phyloP scores from a whole-genome alignment of 108 stramenopile genomes.

The Cyclotella distinguenda region DNA sequence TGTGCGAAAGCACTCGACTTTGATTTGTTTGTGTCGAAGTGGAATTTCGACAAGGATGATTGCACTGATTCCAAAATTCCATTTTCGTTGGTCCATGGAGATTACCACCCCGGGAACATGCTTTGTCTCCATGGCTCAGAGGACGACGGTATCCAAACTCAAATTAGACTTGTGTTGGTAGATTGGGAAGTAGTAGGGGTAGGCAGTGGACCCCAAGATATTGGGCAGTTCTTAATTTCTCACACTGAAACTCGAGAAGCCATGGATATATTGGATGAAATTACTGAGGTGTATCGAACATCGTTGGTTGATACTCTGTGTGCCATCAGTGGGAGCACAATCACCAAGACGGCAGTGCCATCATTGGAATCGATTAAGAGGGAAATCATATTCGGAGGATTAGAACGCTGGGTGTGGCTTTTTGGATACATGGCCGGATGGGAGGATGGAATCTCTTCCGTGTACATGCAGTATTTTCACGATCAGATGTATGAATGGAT shows the following conservation, averaged over 20 bases:
- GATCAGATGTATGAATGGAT: constrained; percentile 51
- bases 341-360: constrained; percentile 24
- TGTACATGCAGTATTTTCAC: constrained; percentile 68
- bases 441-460: constrained; percentile 10
- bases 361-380: constrained; percentile 53
- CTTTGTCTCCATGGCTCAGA: constrained; percentile 19
- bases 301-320: constrained; percentile 23
- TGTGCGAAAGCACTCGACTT: constrained; percentile 15
- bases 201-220: constrained; percentile 63
- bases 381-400: constrained; percentile 41
- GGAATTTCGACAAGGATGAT: not conserved
- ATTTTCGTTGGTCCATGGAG: constrained; percentile 59
- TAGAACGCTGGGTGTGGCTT: constrained; percentile 70
- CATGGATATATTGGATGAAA: constrained; percentile 21
- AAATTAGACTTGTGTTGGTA: constrained; percentile 23
- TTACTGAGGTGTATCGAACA: constrained; percentile 44
- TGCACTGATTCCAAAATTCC: constrained; percentile 1
- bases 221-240: constrained; percentile 60
- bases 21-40: constrained; percentile 20
- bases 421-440: constrained; percentile 48
- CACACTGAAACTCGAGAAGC: constrained; percentile 53
- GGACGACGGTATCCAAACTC: not conserved
- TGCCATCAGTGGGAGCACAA: not conserved
- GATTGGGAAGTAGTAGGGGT: constrained; percentile 71
- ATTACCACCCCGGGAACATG: constrained; percentile 66